These are phyloP conservation scores for Phalaenopsis hybrid DNA, from an alignment of 116 monocot species.

Conservation along the genomic window DNA sequence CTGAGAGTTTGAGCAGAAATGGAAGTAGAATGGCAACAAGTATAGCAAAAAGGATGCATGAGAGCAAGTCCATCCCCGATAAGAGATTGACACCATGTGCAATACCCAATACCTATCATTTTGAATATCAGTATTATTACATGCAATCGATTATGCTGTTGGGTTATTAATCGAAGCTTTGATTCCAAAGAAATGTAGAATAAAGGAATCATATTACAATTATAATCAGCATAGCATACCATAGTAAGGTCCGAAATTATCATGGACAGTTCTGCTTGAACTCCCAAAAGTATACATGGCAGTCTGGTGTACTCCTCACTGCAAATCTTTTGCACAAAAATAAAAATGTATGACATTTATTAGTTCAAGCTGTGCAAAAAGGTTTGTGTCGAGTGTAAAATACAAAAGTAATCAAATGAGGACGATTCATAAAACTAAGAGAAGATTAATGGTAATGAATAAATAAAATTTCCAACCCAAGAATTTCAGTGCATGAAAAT, in stretches of 20 bases:
- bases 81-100: constrained; percentile 47
- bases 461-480: neutral
- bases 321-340: constrained; percentile 33
- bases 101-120: constrained; percentile 54
- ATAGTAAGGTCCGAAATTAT: constrained; percentile 43
- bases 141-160: neutral
- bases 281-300: constrained; percentile 41
- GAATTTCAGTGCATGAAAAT: neutral
- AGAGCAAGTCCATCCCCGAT: constrained; percentile 35
- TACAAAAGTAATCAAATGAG: neutral
- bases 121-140: neutral
- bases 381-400: neutral
- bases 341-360: constrained; percentile 2
- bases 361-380: constrained; percentile 9
- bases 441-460: neutral
- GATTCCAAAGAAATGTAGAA: neutral
- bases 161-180: neutral
- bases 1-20: constrained; percentile 28
- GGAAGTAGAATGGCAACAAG: constrained; percentile 36
- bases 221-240: constrained; percentile 19
- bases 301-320: constrained; percentile 35
- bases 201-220: neutral
- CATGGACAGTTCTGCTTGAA: constrained; percentile 47
- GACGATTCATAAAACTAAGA: neutral
- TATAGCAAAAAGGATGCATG: constrained; percentile 38